Evolutionary conservation across 805 yeast genomes (phyloP).

Genomic region (Zygosaccharomyces siamensis): DNA sequence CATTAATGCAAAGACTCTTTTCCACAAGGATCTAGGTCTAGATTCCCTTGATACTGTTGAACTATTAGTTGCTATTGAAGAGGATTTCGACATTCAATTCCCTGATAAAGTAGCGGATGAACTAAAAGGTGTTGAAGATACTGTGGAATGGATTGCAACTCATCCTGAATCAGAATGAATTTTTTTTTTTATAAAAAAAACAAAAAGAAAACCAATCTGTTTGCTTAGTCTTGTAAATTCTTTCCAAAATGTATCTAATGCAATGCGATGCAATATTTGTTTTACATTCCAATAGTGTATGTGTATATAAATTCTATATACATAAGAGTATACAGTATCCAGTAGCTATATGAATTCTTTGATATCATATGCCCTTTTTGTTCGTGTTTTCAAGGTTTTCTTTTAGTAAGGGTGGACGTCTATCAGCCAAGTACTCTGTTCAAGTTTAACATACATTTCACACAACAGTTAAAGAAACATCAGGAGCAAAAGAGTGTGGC

Average conservation of each 20-base stretch:
- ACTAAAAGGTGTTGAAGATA: slow-evolving; percentile 89
- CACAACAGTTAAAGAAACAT: neutral
- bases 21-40: slow-evolving; percentile 51
- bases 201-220: neutral
- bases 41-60: slow-evolving; percentile 95
- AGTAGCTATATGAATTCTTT: slow-evolving; percentile 2
- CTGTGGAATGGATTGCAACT: slow-evolving; percentile 76
- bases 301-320: neutral
- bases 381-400: neutral
- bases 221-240: slow-evolving; percentile 12
- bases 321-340: slow-evolving; percentile 7
- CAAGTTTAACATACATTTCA: neutral
- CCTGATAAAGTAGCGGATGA: slow-evolving; percentile 92
- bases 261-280: neutral
- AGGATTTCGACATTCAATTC: slow-evolving; percentile 78
- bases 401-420: neutral
- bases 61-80: slow-evolving; percentile 93
- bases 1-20: slow-evolving; percentile 39
- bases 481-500: neutral
- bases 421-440: neutral
- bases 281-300: slow-evolving; percentile 1
- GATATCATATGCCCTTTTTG: neutral
- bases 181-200: neutral
- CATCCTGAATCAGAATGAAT: slow-evolving; percentile 47
- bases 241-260: slow-evolving; percentile 4